A percentile compares a stretch with the other conserved stretches of the same genome.
Evolutionary conservation across 2,329 filamentous ascomycete genomes (phyloP).

Genomic region (Penicillium sp.): DNA sequence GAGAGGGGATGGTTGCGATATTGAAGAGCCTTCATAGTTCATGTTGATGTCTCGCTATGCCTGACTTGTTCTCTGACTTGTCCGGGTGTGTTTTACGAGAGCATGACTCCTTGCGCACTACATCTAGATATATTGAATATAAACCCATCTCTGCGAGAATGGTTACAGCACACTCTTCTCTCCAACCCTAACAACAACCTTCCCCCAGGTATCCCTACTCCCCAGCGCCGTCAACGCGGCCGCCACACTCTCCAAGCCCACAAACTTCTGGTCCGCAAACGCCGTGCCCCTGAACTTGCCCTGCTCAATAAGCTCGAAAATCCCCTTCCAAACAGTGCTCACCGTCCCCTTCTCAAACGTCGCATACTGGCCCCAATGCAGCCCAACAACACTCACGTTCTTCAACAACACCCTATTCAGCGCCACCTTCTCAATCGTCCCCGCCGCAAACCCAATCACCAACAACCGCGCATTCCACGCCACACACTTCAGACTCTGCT

Average conservation of each 20-base stretch:
- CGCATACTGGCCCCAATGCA: slow-evolving; percentile 88
- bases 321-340: slow-evolving; percentile 71
- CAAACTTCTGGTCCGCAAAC: slow-evolving; percentile 68
- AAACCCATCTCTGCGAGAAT: neutral
- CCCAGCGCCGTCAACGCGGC: slow-evolving; percentile 74
- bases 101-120: slow-evolving; percentile 45
- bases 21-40: slow-evolving; percentile 44
- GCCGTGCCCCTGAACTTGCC: slow-evolving; percentile 79
- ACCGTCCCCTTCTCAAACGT: slow-evolving; percentile 68
- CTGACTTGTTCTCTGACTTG: slow-evolving; percentile 25
- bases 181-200: slow-evolving; percentile 84
- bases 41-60: slow-evolving; percentile 25
- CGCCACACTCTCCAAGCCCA: slow-evolving; percentile 74
- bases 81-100: slow-evolving; percentile 32
- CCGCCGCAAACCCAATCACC: slow-evolving; percentile 84
- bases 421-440: slow-evolving; percentile 83
- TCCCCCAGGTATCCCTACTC: slow-evolving; percentile 84
- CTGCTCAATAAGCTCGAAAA: slow-evolving; percentile 70
- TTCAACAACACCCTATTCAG: slow-evolving; percentile 91
- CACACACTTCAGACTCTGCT: slow-evolving; percentile 82
- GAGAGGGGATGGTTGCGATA: slow-evolving; percentile 32
- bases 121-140: slow-evolving; percentile 26
- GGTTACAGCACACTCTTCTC: slow-evolving; percentile 45
- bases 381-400: slow-evolving; percentile 83
- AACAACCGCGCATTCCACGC: slow-evolving; percentile 89